Conservation (phyloP, 192 early-diverging fungal genomes). For the Neocallimastix lanati region DNA sequence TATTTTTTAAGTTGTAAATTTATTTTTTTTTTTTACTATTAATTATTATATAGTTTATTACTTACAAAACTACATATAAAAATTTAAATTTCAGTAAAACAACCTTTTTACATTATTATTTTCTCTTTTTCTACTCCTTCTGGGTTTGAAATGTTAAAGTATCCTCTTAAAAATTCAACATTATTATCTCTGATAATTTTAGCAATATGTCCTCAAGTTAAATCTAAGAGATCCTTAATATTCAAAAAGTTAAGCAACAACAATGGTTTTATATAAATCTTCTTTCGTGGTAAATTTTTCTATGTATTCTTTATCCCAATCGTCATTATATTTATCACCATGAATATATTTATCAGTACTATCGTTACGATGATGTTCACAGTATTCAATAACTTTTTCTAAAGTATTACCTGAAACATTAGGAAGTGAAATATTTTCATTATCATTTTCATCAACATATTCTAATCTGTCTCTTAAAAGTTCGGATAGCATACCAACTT, state of each 20-base stretch:
- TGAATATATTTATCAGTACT: neutral
- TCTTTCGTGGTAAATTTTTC: neutral
- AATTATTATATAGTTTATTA: no score
- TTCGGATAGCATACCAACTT: neutral
- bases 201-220: neutral
- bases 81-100: no score
- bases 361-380: no score
- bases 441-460: no score
- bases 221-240: neutral
- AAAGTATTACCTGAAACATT: no score
- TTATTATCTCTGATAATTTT: neutral
- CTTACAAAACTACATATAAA: no score
- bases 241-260: slow-evolving; percentile 4
- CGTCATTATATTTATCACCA: neutral
- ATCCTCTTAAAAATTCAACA: neutral
- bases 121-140: neutral
- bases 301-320: neutral
- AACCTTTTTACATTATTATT: no score
- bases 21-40: no score
- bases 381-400: no score
- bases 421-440: no score
- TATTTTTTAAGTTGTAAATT: no score
- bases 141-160: neutral
- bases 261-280: neutral
- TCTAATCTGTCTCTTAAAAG: neutral